These are phyloP conservation scores for Mortierella sp. DNA, from an alignment of 371 early-diverging fungal genomes.

Conservation along the genomic window DNA sequence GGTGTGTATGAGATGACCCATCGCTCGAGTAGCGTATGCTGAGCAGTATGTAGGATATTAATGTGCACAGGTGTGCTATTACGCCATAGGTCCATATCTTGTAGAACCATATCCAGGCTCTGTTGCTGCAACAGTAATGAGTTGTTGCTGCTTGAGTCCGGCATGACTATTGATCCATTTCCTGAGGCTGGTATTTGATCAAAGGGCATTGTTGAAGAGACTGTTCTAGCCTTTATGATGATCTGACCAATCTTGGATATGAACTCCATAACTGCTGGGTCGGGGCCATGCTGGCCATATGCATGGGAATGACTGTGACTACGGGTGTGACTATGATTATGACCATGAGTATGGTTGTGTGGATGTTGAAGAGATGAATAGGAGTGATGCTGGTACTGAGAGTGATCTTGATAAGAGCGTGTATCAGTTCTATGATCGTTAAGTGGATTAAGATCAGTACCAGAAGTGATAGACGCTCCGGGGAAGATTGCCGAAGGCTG, in stretches of 20 bases:
- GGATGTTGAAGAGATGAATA: conserved; percentile 5
- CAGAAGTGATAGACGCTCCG: conserved; percentile 7
- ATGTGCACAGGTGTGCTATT: conserved; percentile 48
- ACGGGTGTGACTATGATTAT: conserved; percentile 2
- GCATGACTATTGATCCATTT: not conserved
- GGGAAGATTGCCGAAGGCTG: conserved; percentile 29
- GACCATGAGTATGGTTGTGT: conserved; percentile 10
- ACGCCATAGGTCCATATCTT: conserved; percentile 46
- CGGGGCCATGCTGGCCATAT: conserved; percentile 19
- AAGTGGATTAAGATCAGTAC: conserved; percentile 5
- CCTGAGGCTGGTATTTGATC: not conserved
- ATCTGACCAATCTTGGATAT: conserved; percentile 56
- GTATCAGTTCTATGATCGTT: conserved; percentile 3
- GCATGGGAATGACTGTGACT: not conserved
- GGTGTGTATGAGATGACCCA: conserved; percentile 56
- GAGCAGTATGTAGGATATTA: conserved; percentile 40
- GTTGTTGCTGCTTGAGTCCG: not conserved
- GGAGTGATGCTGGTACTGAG: conserved; percentile 7
- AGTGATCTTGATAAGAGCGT: conserved; percentile 4
- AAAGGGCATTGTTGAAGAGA: conserved; percentile 13
- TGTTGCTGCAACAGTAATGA: not conserved
- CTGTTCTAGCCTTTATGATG: conserved; percentile 45
- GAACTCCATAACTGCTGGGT: conserved; percentile 53
- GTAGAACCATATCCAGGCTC: conserved; percentile 34
- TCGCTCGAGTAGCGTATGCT: conserved; percentile 41